Evolutionary conservation across 1,139 yeast genomes (phyloP), one percentile per base, ranked within the genome.

Genomic region (Geotrichum australiense): DNA sequence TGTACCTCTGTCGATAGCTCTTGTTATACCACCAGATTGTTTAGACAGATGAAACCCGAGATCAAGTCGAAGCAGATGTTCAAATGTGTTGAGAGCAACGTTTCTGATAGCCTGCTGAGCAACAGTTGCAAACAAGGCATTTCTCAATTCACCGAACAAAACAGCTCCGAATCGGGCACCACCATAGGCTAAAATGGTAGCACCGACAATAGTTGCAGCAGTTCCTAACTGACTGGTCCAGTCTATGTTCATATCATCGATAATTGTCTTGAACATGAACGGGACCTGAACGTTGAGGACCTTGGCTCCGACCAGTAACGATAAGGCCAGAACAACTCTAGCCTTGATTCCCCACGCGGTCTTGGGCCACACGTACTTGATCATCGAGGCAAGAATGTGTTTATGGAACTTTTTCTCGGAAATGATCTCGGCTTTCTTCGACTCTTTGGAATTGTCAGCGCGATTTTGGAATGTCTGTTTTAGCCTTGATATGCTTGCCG

Each of bases 1-100:
- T 1, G 97, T 91, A 59, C 99, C 99, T 53, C 98, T 71, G 57
- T 91, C 99, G 55, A 91, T 91, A 1, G 98, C 97, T 48, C 98
- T 70, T 0, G 96, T 91, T 35, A 91, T 65, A 0, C 96, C 97
- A 52, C 99, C 99, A 0, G 98, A 93, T 60, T 93, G 97, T 53
- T 89, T 71, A 6, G 93, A 73, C 40, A 91, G 65, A 62, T 91
- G 98, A 72, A 91, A 91, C 15, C 87, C 85, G 40, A 89, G 67
- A 63, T 91, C 99, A 64, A 91, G 71, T 53, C 78, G 78, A 59
- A 91, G 70, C 45, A 91, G 67, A 61, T 89, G 97, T 37, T 69
- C 71, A 61, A 91, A 91, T 0, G 96, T 89, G 56, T 83, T 85
- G 35, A 80, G 70, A 1, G 98, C 96, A 24, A 91, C 97, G 46